A percentile compares a stretch with the other conserved stretches of the same genome.
These are phyloP conservation scores for Penicillium vulpinum DNA, from an alignment of 2,329 filamentous ascomycete species.

Conservation along the genomic window DNA sequence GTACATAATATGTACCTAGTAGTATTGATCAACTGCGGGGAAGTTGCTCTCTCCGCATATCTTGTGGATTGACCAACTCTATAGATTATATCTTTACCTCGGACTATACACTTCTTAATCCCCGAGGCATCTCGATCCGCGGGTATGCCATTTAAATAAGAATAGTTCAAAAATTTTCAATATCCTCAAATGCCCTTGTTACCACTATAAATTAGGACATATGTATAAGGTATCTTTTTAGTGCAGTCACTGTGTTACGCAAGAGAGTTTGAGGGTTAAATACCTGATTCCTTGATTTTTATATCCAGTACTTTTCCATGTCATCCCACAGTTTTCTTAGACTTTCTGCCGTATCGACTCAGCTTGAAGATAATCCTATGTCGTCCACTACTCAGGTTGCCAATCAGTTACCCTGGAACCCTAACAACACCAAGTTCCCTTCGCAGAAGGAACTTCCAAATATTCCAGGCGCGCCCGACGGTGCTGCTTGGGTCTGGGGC, in stretches of 20 bases:
- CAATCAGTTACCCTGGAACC: constrained; percentile 53
- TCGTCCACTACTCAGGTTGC: constrained; percentile 23
- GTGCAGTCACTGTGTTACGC: not conserved
- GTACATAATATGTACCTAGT: no score
- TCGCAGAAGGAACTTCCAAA: constrained; percentile 54
- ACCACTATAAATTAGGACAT: not conserved
- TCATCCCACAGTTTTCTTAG: constrained; percentile 1
- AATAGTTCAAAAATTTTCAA: no score
- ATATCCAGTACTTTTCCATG: not conserved
- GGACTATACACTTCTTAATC: no score
- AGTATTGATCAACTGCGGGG: no score
- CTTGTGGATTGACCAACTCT: no score
- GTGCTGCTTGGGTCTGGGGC: constrained; percentile 63
- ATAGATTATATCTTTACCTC: not conserved
- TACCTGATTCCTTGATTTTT: not conserved
- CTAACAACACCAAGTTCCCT: constrained; percentile 54
- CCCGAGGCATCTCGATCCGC: no score
- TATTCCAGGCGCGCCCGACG: constrained; percentile 54
- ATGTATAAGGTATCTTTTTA: no score
- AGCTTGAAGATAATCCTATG: constrained; percentile 11
- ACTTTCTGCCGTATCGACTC: constrained; percentile 11
- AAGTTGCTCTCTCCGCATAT: no score
- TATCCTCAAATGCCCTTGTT: no score
- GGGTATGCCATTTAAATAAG: no score
- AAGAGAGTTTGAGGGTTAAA: not conserved